These are phyloP conservation scores for Funneliformis geosporum DNA, from an alignment of 192 early-diverging fungal genomes.

Conservation along the genomic window DNA sequence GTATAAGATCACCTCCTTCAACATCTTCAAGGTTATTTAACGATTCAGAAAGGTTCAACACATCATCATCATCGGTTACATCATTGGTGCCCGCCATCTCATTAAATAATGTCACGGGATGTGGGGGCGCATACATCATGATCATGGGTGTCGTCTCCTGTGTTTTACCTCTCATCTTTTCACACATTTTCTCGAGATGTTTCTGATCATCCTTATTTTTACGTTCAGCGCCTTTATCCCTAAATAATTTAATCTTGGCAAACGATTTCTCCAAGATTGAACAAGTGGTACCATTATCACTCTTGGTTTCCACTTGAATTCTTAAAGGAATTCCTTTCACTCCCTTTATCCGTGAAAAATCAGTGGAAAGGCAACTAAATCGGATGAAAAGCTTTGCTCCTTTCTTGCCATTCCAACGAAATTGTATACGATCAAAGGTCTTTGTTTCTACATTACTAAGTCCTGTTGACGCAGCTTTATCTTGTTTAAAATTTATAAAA, in stretches of 20 bases:
- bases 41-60: conserved; percentile 11
- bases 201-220: conserved; percentile 79
- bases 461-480: conserved; percentile 56
- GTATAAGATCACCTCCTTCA: conserved; percentile 31
- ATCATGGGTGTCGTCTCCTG: conserved; percentile 33
- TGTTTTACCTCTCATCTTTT: conserved; percentile 55
- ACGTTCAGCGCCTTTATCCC: conserved; percentile 77
- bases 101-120: conserved; percentile 36
- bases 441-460: conserved; percentile 55
- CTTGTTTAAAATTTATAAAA: conserved; percentile 13
- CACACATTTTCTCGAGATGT: conserved; percentile 69
- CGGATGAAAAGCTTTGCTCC: conserved; percentile 66
- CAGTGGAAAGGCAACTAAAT: conserved; percentile 77
- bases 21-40: conserved; percentile 33
- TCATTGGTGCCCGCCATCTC: conserved; percentile 28
- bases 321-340: conserved; percentile 76
- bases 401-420: conserved; percentile 68
- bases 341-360: conserved; percentile 78
- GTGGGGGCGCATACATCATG: conserved; percentile 37
- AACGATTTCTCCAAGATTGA: conserved; percentile 55
- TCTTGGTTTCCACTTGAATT: conserved; percentile 46
- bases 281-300: conserved; percentile 30
- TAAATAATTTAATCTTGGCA: conserved; percentile 70
- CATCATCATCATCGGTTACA: conserved; percentile 18
- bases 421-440: conserved; percentile 69